These are phyloP conservation scores for Leersia perrieri DNA, from an alignment of 176 grass and related monocot species.

Conservation along the genomic window DNA sequence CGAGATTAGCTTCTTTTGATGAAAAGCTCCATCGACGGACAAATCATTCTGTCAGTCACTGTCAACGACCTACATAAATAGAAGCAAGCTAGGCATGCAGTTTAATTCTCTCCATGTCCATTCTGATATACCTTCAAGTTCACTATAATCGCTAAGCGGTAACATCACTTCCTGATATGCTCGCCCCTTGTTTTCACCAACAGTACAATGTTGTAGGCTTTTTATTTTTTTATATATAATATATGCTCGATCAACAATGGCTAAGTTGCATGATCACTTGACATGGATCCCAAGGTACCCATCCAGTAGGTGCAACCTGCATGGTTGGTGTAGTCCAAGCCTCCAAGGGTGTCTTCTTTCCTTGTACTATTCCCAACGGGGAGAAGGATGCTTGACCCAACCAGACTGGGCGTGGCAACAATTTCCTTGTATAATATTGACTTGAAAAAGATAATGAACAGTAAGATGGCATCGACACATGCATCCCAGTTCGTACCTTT, in stretches of 20 bases:
- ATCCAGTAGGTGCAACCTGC: conserved; percentile 45
- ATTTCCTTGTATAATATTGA: conserved; percentile 33
- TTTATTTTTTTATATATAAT: background rate
- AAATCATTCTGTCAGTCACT: conserved; percentile 5
- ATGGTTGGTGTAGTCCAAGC: conserved; percentile 42
- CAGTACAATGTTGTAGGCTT: background rate
- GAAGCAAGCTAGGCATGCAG: background rate
- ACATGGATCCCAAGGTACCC: conserved; percentile 37
- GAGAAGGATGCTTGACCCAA: conserved; percentile 86
- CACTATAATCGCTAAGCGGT: conserved; percentile 6
- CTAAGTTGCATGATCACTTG: conserved; percentile 35
- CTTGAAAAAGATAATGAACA: background rate
- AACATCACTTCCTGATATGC: conserved; percentile 1
- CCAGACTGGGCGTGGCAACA: conserved; percentile 16
- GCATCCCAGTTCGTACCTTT: background rate
- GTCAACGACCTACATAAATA: conserved; percentile 30
- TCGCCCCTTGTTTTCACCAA: conserved; percentile 11
- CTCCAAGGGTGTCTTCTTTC: conserved; percentile 48
- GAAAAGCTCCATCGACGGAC: background rate
- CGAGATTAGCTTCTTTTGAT: background rate
- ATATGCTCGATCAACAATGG: conserved; percentile 17
- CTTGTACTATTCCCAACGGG: conserved; percentile 35
- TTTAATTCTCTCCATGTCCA: conserved; percentile 14
- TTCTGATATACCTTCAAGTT: conserved; percentile 10
- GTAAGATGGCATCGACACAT: background rate